phyloP scores from a whole-genome alignment of 176 grass and related monocot genomes.

The Zea mays region Zm-B73-REFERENCE-NAM-5.0 NC_050098.1:111927501-111928000 shows the following conservation, averaged over 20 bases:
- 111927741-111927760: background rate
- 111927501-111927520: conserved; percentile 18
- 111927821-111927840: background rate
- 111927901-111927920: background rate
- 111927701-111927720: conserved; percentile 13
- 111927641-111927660: conserved; percentile 30
- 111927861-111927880: background rate
- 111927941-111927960: background rate
- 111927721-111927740: background rate
- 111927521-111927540: conserved; percentile 20
- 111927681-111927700: conserved; percentile 8
- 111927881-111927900: background rate
- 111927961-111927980: background rate
- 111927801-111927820: background rate
- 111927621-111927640: conserved; percentile 35
- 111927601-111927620: conserved; percentile 3
- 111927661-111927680: background rate
- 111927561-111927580: conserved; percentile 12
- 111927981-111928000: background rate
- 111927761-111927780: conserved; percentile 16
- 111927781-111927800: background rate
- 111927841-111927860: background rate
- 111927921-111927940: conserved; percentile 1
- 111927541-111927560: background rate
- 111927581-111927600: conserved; percentile 19